These are phyloP conservation scores for Kluyveromyces starmeri DNA, from an alignment of 805 yeast genomes.

Conservation along the genomic window DNA sequence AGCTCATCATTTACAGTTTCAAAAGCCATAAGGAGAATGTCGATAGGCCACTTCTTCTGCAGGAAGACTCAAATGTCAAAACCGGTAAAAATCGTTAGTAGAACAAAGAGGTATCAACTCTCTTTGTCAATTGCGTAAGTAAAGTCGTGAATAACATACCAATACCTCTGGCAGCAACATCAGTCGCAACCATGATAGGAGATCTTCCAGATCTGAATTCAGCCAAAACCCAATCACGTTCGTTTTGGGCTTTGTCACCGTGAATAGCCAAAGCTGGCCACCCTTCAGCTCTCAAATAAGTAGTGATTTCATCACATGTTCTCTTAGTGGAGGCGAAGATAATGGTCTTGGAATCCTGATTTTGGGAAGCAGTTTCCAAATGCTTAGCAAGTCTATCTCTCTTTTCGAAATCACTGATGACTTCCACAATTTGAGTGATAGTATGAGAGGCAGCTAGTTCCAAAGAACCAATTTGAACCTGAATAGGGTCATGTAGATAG, in stretches of 20 bases:
- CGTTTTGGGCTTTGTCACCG: conserved; percentile 96
- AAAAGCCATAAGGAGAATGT: too few relatives aligned
- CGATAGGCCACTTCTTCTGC: not conserved
- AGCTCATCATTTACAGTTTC: too few relatives aligned
- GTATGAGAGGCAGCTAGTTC: conserved; percentile 96
- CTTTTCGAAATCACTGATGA: conserved; percentile 85
- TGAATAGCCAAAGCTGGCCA: conserved; percentile 99
- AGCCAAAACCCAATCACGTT: conserved; percentile 96
- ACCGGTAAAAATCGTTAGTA: conserved; percentile 14
- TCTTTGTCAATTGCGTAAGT: too few relatives aligned
- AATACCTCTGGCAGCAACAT: conserved; percentile 99
- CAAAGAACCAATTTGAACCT: conserved; percentile 92
- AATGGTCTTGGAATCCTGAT: conserved; percentile 66
- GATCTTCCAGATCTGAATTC: conserved; percentile 90
- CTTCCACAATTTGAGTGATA: conserved; percentile 89
- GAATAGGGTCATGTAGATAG: conserved; percentile 86
- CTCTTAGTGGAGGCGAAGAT: conserved; percentile 96
- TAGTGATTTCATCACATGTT: conserved; percentile 92
- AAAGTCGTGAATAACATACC: conserved; percentile 74
- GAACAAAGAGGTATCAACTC: too few relatives aligned
- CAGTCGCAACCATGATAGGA: conserved; percentile 98
- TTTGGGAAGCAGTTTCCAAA: conserved; percentile 68
- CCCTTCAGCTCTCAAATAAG: conserved; percentile 87
- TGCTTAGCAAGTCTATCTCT: conserved; percentile 82
- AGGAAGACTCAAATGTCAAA: conserved; percentile 2